Evolutionary conservation across 495 filamentous ascomycete genomes (phyloP), one percentile per base, ranked within the genome.

Genomic region (Haplographium delicatum): DNA sequence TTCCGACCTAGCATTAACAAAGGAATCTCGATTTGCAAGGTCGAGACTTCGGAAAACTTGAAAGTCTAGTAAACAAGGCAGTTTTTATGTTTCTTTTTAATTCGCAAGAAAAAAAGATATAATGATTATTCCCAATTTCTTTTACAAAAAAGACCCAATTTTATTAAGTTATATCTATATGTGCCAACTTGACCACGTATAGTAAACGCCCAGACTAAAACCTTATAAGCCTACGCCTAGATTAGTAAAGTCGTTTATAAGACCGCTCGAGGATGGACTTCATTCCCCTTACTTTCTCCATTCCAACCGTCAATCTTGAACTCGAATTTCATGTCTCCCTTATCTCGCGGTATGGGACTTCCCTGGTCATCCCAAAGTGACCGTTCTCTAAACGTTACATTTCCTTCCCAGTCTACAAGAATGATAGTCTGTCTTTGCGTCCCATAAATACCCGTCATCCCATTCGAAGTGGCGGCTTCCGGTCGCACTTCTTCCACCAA

Each of bases 361-460:
- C 77, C 86, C 26, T 84, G 60, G 4, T 71, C 65, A 64, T 91
- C 88, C 66, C 78, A 94, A 33, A 97, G 70, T 20, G 88, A 86
- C 46, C 94, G 78, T 68, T 98, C 93, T 49, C 83, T 76, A 61
- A 87, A 96, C 10, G 80, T 83, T 34, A 94, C 80, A 42, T 82
- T 79, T 11, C 91, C 91, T 16, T 83, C 71, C 62, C 76, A 76
- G 53, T 82, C 81, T 22, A 95, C 83, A 15, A 97, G 72, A 20
- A 97, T 70, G 10, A 97, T 71, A 0, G 89, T 95, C 72, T 98
- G 91, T 56, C 88, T 82, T 64, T 95, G 88, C 1, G 93, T 98
- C n/a, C 93, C 93, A 68, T 98, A 97, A 11, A 79, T 65, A 9
- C 83, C 82, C 15, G 72, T 74, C 60, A 75, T 71, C 35, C 72